Evolutionary conservation across 805 yeast genomes (phyloP), one percentile per base, ranked within the genome.

Genomic region (Ogataea angusta): DNA sequence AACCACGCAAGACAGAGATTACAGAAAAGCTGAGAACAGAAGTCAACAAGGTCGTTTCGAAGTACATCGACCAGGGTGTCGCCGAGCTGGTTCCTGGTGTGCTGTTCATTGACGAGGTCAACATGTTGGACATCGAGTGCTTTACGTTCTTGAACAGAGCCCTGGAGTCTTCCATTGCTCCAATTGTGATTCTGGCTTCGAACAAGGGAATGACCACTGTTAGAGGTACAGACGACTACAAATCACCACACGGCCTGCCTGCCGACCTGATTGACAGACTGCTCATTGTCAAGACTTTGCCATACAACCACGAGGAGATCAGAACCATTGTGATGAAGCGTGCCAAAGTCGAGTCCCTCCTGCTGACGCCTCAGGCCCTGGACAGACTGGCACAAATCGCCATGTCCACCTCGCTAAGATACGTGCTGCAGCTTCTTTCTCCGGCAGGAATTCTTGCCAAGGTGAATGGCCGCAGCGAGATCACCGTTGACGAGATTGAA

Each of bases 81-180:
- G 99, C 99, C 9, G 95, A 91, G 62, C 88, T 93, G 50, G 88
- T 88, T 30, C 98, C 99, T 10, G 99, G 99, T 55, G 99, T 93
- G 13, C 71, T 93, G 54, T 93, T 93, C 66, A 93, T 93, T 54
- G 99, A 93, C 67, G 99, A 93, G 69, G 98, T 90, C 31, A 95
- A 93, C 69, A 93, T 93, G 99, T 74, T 93, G 55, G 99, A 93
- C 62, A 83, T 93, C 48, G 99, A 93, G 72, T 87, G 95, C 62
- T 93, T 93, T 70, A 87, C 99, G 10, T 93, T 86, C 63, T 72
- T 93, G 57, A 93, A 93, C 71, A 80, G 97, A 52, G 99, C 99
- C 9, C 72, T 93, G 45, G 99, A 93, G 69, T 95, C 89, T 57
- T 95, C 89, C 47, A 84, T 93, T 63, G 86, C 98, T 12, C 99